These are phyloP conservation scores for Vaccinium vitisidaea DNA, from an alignment of 148 eudicot species.

Conservation along the genomic window DNA sequence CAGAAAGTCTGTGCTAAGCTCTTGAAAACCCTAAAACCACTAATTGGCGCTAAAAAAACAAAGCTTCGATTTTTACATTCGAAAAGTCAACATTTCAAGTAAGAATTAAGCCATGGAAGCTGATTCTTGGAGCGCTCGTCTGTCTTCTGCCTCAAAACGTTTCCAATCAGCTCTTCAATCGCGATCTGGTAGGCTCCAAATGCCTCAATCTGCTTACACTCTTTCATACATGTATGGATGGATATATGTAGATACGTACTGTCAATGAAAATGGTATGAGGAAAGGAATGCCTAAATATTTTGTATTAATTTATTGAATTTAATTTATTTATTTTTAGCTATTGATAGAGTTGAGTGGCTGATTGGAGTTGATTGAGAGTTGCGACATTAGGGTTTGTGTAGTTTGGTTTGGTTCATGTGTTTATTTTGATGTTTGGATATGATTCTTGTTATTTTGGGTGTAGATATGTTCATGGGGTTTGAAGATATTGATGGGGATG, in stretches of 20 bases:
- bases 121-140: slow-evolving; percentile 81
- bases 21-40: slow-evolving; percentile 29
- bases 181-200: slow-evolving; percentile 58
- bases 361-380: not conserved
- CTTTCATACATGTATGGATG: not conserved
- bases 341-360: not conserved
- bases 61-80: not conserved
- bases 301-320: not conserved
- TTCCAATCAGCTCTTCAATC: slow-evolving; percentile 71
- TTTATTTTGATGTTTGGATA: not conserved
- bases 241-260: not conserved
- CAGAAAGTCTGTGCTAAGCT: not conserved
- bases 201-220: not conserved
- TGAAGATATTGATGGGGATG: slow-evolving; percentile 83
- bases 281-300: not conserved
- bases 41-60: slow-evolving; percentile 4
- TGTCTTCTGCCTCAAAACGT: slow-evolving; percentile 72
- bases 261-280: not conserved
- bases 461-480: slow-evolving; percentile 83
- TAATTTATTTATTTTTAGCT: not conserved
- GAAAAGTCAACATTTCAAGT: not conserved
- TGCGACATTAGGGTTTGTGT: not conserved
- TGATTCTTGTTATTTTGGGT: slow-evolving; percentile 20
- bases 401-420: not conserved
- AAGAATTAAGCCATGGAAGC: slow-evolving; percentile 55